Evolutionary conservation across 208 protist species (phyloP).

Genomic region (Phytomonas sp.): DNA sequence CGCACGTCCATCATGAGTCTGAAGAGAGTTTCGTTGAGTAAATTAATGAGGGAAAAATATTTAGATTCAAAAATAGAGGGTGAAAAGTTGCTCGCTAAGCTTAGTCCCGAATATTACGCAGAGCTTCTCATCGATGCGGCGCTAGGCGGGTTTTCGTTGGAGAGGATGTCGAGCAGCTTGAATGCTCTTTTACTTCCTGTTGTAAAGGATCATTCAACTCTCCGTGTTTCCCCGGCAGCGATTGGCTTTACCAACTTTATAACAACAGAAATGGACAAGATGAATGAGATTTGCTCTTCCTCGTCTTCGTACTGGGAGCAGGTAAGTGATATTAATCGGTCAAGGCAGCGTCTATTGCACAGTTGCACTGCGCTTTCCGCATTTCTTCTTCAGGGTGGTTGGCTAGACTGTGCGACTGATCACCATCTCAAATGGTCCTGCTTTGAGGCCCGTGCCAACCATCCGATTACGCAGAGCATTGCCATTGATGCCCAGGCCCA

Average conservation of each 20-base stretch:
- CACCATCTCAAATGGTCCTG: slow-evolving; percentile 15
- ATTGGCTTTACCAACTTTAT: slow-evolving; percentile 20
- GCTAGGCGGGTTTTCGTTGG: slow-evolving; percentile 21
- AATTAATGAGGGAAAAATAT: slow-evolving; percentile 28
- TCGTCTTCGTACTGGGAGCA: slow-evolving; percentile 32
- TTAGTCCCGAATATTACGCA: slow-evolving; percentile 18
- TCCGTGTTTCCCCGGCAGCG: slow-evolving; percentile 27
- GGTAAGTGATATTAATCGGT: slow-evolving; percentile 22
- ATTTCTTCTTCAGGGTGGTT: slow-evolving; percentile 29
- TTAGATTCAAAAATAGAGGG: slow-evolving; percentile 15
- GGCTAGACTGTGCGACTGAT: slow-evolving; percentile 31
- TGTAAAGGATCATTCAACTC: slow-evolving; percentile 2
- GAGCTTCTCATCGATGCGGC: slow-evolving; percentile 25
- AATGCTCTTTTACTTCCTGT: slow-evolving; percentile 21
- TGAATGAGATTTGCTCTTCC: slow-evolving; percentile 28
- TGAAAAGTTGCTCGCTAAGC: slow-evolving; percentile 14
- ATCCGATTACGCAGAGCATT: slow-evolving; percentile 13
- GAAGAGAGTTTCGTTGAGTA: slow-evolving; percentile 24
- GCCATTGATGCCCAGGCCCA: slow-evolving; percentile 50
- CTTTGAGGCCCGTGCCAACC: slow-evolving; percentile 2
- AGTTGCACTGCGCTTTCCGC: slow-evolving; percentile 15
- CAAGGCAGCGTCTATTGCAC: slow-evolving; percentile 15
- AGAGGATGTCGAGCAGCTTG: slow-evolving; percentile 14
- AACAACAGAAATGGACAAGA: slow-evolving; percentile 18
- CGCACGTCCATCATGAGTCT: slow-evolving; percentile 30